phyloP scores from a whole-genome alignment of 1,284 basidiomycete genomes.

The Ganoderma boninense region DNA sequence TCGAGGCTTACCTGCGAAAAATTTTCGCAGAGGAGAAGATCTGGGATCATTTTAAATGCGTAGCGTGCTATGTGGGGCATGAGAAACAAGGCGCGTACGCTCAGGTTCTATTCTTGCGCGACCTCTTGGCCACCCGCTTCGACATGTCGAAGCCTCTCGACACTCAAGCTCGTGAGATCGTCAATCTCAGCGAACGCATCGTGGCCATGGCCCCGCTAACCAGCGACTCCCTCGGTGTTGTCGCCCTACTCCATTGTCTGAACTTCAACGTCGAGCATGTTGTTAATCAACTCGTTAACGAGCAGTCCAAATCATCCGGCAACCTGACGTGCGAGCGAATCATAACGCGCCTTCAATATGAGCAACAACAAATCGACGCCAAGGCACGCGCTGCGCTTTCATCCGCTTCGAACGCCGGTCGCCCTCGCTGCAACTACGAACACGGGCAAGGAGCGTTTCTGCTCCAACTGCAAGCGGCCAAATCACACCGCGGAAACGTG shows the following conservation, averaged over 20 bases:
- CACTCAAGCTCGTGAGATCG: conserved; percentile 1
- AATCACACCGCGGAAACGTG: neutral
- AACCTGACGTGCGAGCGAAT: neutral
- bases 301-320: neutral
- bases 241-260: conserved; percentile 23
- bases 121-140: conserved; percentile 15
- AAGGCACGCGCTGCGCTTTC: conserved; percentile 13
- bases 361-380: conserved; percentile 17
- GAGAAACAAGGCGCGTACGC: conserved; percentile 23
- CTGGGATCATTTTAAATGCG: neutral
- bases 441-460: neutral
- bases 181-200: conserved; percentile 19
- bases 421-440: neutral
- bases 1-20: neutral
- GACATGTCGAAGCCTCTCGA: neutral
- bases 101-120: conserved; percentile 23
- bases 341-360: conserved; percentile 9
- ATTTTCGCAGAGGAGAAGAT: neutral
- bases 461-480: neutral
- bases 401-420: neutral
- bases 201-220: conserved; percentile 23
- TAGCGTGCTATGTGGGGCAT: conserved; percentile 10
- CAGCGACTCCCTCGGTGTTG: conserved; percentile 12
- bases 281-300: conserved; percentile 17
- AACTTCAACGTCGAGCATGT: conserved; percentile 10